Conservation (phyloP, 371 early-diverging fungal species). For the Mortierella sp. region DNA sequence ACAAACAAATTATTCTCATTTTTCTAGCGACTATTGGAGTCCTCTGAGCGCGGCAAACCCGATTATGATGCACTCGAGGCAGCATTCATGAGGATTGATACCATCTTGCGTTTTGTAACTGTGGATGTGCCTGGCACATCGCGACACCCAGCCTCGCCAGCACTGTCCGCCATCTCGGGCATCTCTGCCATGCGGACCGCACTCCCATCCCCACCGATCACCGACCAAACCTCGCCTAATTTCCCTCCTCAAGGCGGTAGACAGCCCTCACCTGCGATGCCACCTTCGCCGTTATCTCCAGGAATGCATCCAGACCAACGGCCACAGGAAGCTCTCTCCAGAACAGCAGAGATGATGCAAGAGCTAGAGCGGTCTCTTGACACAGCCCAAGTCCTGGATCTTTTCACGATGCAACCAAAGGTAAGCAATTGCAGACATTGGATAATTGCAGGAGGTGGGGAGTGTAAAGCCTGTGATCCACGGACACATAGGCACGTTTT, state of each 20-base stretch:
- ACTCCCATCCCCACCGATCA: constrained; percentile 47
- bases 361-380: constrained; percentile 38
- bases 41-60: constrained; percentile 51
- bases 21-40: constrained; percentile 40
- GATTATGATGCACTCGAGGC: constrained; percentile 49
- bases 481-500: too few species aligned
- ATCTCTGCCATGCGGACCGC: constrained; percentile 41
- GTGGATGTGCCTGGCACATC: constrained; percentile 52
- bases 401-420: constrained; percentile 54
- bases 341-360: constrained; percentile 29
- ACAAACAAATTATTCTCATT: not conserved
- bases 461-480: too few species aligned
- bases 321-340: constrained; percentile 20
- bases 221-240: constrained; percentile 43
- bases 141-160: constrained; percentile 53
- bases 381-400: constrained; percentile 40
- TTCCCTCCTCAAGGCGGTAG: constrained; percentile 32
- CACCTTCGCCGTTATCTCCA: constrained; percentile 49
- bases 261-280: constrained; percentile 37
- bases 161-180: constrained; percentile 47
- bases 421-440: constrained; percentile 7
- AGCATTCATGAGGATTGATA: constrained; percentile 52
- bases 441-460: too few species aligned
- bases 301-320: constrained; percentile 34
- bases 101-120: constrained; percentile 46